phyloP scores from a whole-genome alignment of 2,329 filamentous ascomycete genomes.

The Ceratocystis diversiconidia region DNA sequence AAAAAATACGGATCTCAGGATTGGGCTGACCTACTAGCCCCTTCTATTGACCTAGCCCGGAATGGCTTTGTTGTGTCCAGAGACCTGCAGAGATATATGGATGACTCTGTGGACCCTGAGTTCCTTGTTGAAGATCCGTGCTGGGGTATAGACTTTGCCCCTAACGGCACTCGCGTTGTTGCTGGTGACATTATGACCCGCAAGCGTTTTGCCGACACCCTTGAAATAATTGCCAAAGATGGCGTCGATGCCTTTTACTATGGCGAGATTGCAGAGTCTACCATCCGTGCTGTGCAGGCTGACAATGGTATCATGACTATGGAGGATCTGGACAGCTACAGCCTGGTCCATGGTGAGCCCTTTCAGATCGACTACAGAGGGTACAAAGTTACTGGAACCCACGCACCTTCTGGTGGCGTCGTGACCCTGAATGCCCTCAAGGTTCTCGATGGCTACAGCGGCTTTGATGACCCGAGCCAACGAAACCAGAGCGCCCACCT shows the following conservation, averaged over 20 bases:
- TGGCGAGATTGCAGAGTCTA: conserved; percentile 58
- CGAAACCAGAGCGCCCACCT: conserved; percentile 56
- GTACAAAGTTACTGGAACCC: conserved; percentile 51
- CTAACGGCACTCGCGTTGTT: conserved; percentile 49
- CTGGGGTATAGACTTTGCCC: conserved; percentile 78
- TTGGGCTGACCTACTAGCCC: conserved; percentile 54
- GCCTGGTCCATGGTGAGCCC: conserved; percentile 46
- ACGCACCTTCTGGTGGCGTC: conserved; percentile 58
- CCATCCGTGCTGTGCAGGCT: conserved; percentile 51
- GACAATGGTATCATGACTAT: conserved; percentile 76
- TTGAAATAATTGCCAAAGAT: conserved; percentile 52
- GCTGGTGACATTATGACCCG: conserved; percentile 63
- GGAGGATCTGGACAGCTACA: conserved; percentile 61
- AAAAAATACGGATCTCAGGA: conserved; percentile 41
- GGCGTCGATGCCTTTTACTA: conserved; percentile 60
- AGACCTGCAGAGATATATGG: conserved; percentile 60
- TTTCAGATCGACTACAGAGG: conserved; percentile 52
- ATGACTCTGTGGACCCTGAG: conserved; percentile 32
- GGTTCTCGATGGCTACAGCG: conserved; percentile 55
- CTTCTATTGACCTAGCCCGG: conserved; percentile 57
- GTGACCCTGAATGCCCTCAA: conserved; percentile 64
- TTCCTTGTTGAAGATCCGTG: conserved; percentile 57
- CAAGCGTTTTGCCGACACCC: conserved; percentile 57
- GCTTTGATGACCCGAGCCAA: conserved; percentile 41
- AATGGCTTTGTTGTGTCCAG: conserved; percentile 56